phyloP scores from a whole-genome alignment of 768 basidiomycete genomes.

The Pisolithus tinctorius region DNA sequence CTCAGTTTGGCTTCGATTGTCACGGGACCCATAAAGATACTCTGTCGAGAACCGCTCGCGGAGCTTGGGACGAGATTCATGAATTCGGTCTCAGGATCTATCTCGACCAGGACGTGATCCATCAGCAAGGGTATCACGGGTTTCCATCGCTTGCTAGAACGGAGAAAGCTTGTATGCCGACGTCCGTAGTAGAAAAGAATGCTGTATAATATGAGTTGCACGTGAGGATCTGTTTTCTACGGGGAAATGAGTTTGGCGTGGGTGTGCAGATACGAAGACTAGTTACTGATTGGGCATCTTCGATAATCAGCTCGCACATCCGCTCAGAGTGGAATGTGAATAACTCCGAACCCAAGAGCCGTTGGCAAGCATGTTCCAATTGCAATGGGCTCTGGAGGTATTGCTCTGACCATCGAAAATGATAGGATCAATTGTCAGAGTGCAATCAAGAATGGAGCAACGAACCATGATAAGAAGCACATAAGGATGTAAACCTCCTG shows the following conservation, averaged over 20 bases:
- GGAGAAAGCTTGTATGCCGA: slow-evolving; percentile 60
- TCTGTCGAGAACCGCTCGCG: slow-evolving; percentile 27
- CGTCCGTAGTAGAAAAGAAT: slow-evolving; percentile 73
- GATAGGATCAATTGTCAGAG: slow-evolving; percentile 1
- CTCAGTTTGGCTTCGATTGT: slow-evolving; percentile 84
- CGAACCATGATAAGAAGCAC: slow-evolving; percentile 83
- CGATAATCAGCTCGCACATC: slow-evolving; percentile 75
- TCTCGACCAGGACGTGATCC: slow-evolving; percentile 77
- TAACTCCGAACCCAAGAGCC: slow-evolving; percentile 78
- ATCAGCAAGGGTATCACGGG: slow-evolving; percentile 75
- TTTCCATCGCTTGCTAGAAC: slow-evolving; percentile 79
- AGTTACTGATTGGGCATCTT: slow-evolving; percentile 62
- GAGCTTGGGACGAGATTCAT: slow-evolving; percentile 39
- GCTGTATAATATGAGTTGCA: slow-evolving; percentile 71
- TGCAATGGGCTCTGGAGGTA: slow-evolving; percentile 82
- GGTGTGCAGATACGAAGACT: background rate
- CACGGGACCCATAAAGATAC: slow-evolving; percentile 38
- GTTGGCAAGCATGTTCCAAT: slow-evolving; percentile 73
- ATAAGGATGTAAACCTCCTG: slow-evolving; percentile 68
- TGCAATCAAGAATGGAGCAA: slow-evolving; percentile 6
- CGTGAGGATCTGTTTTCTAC: slow-evolving; percentile 82
- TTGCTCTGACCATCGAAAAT: slow-evolving; percentile 46
- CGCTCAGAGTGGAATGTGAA: slow-evolving; percentile 89
- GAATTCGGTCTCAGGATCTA: slow-evolving; percentile 70
- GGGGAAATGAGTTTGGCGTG: slow-evolving; percentile 3